Evolutionary conservation across 306 rosid species (phyloP).

Genomic region (Cucumis sativus): Cucumber_9930_V3 NC_026655.2:15639501-15640000

Average conservation of each 20-base stretch:
- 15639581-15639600: too few relatives aligned
- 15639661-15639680: not conserved
- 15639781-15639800: not conserved
- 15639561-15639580: not conserved
- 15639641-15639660: not conserved
- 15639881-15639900: not conserved
- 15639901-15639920: not conserved
- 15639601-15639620: too few relatives aligned
- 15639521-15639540: too few relatives aligned
- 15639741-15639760: not conserved
- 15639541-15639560: too few relatives aligned
- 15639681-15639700: not conserved
- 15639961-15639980: too few relatives aligned
- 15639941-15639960: too few relatives aligned
- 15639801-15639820: not conserved
- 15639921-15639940: not conserved
- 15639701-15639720: not conserved
- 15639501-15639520: too few relatives aligned
- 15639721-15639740: not conserved
- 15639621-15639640: too few relatives aligned
- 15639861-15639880: not conserved
- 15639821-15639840: not conserved
- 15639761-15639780: not conserved
- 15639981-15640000: too few relatives aligned
- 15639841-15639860: not conserved